Evolutionary conservation across 495 filamentous ascomycete species (phyloP).

Genomic region (Symbiotaphrina buchneri): DNA sequence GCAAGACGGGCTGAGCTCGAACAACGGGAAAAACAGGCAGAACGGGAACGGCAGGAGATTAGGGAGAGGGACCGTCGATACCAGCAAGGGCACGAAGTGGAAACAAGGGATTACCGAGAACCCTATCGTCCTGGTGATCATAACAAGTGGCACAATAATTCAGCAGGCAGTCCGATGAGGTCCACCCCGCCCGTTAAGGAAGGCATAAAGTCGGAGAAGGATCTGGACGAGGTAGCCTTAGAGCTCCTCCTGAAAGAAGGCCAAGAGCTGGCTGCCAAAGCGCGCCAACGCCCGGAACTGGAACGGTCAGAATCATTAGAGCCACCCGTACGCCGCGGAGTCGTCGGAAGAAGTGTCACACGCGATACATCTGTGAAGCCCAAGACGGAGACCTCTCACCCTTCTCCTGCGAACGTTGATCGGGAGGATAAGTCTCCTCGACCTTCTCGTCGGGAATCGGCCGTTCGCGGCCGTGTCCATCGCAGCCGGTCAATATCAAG

Average conservation of each 20-base stretch:
- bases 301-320: slow-evolving; percentile 24
- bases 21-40: slow-evolving; percentile 7
- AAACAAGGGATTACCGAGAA: slow-evolving; percentile 3
- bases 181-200: slow-evolving; percentile 19
- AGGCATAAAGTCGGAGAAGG: too few species aligned
- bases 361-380: slow-evolving; percentile 4
- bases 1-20: slow-evolving; percentile 31
- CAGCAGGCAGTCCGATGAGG: background rate
- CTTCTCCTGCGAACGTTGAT: slow-evolving; percentile 1
- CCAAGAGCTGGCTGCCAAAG: slow-evolving; percentile 34
- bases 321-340: slow-evolving; percentile 15
- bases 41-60: slow-evolving; percentile 8
- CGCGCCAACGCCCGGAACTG: slow-evolving; percentile 30
- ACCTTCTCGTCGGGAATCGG: slow-evolving; percentile 4
- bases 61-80: slow-evolving; percentile 4
- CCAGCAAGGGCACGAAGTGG: slow-evolving; percentile 1
- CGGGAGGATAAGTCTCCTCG: background rate
- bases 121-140: background rate
- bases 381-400: slow-evolving; percentile 3
- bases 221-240: slow-evolving; percentile 31
- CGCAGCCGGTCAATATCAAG: slow-evolving; percentile 1
- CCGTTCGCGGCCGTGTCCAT: background rate
- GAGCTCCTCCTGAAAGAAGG: slow-evolving; percentile 33
- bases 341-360: slow-evolving; percentile 7
- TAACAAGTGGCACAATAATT: background rate